Percentiles rank a stretch among this genome's conserved stretches.
Evolutionary conservation across 805 yeast genomes (phyloP).

Genomic region (Hemisphaericaspora nanyangensis): DNA sequence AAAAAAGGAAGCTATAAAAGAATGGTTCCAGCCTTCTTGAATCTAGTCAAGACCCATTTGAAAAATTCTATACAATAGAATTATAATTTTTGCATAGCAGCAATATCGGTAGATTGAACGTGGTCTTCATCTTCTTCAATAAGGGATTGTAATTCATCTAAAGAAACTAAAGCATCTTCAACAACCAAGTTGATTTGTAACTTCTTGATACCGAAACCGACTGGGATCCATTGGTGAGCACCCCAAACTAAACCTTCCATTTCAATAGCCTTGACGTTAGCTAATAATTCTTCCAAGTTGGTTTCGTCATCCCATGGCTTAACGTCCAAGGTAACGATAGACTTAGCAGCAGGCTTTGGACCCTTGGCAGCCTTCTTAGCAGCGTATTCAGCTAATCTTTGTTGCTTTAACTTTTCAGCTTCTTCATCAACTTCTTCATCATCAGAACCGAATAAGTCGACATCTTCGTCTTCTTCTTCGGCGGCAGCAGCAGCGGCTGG

Average conservation of each 20-base stretch:
- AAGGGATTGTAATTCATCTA: slow-evolving; percentile 77
- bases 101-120: slow-evolving; percentile 98
- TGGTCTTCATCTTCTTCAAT: slow-evolving; percentile 96
- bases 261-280: slow-evolving; percentile 79
- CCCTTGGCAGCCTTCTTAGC: slow-evolving; percentile 97
- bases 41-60: too few species aligned
- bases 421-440: slow-evolving; percentile 95
- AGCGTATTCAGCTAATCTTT: slow-evolving; percentile 96
- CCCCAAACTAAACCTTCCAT: slow-evolving; percentile 98
- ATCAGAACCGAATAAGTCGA: slow-evolving; percentile 89
- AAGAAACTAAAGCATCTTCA: slow-evolving; percentile 93
- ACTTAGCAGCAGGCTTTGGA: slow-evolving; percentile 98
- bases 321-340: slow-evolving; percentile 92
- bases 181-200: slow-evolving; percentile 97
- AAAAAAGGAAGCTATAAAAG: too few species aligned
- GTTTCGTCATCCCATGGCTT: slow-evolving; percentile 99
- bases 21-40: too few species aligned
- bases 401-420: slow-evolving; percentile 95
- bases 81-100: slow-evolving; percentile 98
- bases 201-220: slow-evolving; percentile 99
- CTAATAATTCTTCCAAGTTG: slow-evolving; percentile 82
- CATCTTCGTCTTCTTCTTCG: slow-evolving; percentile 86
- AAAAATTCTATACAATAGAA: too few species aligned
- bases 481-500: slow-evolving; percentile 59
- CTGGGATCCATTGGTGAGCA: slow-evolving; percentile 92